Evolutionary conservation across 1,139 yeast species (phyloP).

Genomic region (Yamadazyma sp.): DNA sequence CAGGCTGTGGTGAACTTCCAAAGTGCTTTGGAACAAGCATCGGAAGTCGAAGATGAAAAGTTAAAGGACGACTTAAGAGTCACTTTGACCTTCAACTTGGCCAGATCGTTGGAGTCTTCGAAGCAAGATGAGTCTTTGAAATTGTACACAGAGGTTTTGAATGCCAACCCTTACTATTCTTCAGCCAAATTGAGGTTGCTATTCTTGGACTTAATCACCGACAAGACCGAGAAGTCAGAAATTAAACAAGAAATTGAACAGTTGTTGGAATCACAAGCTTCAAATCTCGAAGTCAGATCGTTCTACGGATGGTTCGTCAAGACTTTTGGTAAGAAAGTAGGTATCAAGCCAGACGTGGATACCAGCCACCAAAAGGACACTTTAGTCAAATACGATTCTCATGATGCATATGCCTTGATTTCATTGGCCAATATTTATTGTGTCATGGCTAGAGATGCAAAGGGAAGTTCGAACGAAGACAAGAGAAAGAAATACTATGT

Average conservation of each 20-base stretch:
- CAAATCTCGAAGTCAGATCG: conserved; percentile 81
- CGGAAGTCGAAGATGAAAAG: conserved; percentile 19
- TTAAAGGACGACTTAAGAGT: conserved; percentile 36
- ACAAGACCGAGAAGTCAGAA: conserved; percentile 38
- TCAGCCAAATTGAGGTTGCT: conserved; percentile 76
- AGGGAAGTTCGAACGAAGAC: conserved; percentile 53
- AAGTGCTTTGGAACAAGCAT: conserved; percentile 35
- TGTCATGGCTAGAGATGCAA: conserved; percentile 76
- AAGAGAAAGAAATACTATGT: conserved; percentile 77
- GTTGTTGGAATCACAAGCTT: conserved; percentile 54
- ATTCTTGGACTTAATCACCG: conserved; percentile 47
- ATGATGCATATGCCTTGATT: conserved; percentile 84
- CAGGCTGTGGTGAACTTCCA: conserved; percentile 43
- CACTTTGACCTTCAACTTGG: conserved; percentile 60
- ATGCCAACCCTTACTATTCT: conserved; percentile 66
- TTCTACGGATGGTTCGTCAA: conserved; percentile 89
- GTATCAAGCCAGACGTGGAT: conserved; percentile 61
- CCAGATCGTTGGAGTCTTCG: conserved; percentile 58
- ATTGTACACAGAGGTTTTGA: conserved; percentile 56
- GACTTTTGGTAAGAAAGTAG: conserved; percentile 57
- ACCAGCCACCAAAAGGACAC: conserved; percentile 84
- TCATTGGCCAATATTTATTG: conserved; percentile 89
- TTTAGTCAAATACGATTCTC: conserved; percentile 76
- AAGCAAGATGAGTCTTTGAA: conserved; percentile 46
- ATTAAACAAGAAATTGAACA: conserved; percentile 53